These are phyloP conservation scores for Arthroderma uncinatum DNA, from an alignment of 2,329 filamentous ascomycete species.

Conservation along the genomic window DNA sequence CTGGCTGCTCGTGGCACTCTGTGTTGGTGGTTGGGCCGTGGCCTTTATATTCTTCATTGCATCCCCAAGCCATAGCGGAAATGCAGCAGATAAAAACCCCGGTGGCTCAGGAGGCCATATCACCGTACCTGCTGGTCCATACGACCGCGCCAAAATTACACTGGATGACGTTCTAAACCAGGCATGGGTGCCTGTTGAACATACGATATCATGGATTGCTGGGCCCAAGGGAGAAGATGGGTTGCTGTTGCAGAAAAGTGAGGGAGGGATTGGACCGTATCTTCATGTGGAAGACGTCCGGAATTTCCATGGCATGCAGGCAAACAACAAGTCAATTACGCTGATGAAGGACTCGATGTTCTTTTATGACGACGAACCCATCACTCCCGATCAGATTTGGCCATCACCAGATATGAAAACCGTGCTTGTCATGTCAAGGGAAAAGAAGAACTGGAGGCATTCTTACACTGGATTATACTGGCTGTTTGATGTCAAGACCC, in stretches of 20 bases:
- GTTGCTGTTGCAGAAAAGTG: conserved; percentile 60
- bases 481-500: conserved; percentile 78
- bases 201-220: conserved; percentile 38
- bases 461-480: conserved; percentile 80
- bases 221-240: conserved; percentile 55
- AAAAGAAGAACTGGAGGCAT: conserved; percentile 73
- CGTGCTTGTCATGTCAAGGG: conserved; percentile 67
- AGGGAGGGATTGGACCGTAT: conserved; percentile 45
- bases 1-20: conserved; percentile 33
- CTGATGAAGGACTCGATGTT: conserved; percentile 65
- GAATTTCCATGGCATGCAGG: conserved; percentile 36
- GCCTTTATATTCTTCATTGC: conserved; percentile 35
- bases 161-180: conserved; percentile 23
- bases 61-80: conserved; percentile 16
- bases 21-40: conserved; percentile 36
- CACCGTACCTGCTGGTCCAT: background rate
- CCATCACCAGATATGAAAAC: conserved; percentile 77
- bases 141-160: conserved; percentile 20
- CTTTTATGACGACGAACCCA: conserved; percentile 43
- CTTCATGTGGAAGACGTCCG: conserved; percentile 80
- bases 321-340: conserved; percentile 36
- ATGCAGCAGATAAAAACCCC: background rate
- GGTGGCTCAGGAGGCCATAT: background rate
- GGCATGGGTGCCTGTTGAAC: conserved; percentile 24
- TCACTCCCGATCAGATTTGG: conserved; percentile 52